Evolutionary conservation across 257 asterid species (phyloP).

Genomic region (Solanum pinnatisectum): DNA sequence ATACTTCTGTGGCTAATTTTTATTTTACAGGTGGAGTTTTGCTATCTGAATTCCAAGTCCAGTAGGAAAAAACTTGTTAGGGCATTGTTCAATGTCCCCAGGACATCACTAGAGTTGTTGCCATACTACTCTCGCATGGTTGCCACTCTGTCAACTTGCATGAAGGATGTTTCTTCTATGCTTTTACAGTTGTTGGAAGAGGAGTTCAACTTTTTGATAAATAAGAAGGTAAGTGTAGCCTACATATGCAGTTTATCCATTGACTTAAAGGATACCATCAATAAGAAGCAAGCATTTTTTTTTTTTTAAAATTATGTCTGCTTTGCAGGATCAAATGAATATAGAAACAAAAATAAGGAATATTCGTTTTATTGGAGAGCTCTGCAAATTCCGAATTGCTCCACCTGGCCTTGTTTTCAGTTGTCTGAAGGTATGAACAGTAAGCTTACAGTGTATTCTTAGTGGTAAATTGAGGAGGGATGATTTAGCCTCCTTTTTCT

Average conservation of each 20-base stretch:
- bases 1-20: conserved; percentile 19
- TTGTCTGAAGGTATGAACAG: conserved; percentile 71
- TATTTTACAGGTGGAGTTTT: conserved; percentile 77
- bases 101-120: conserved; percentile 90
- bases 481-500: not conserved
- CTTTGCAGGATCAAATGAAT: conserved; percentile 94
- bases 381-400: conserved; percentile 94
- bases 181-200: conserved; percentile 92
- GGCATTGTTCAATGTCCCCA: conserved; percentile 92
- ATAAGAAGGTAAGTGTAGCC: conserved; percentile 67
- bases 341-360: conserved; percentile 95
- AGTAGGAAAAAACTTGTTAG: conserved; percentile 92
- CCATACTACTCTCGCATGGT: conserved; percentile 98
- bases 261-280: not conserved
- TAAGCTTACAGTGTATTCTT: not conserved
- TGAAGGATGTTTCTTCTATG: conserved; percentile 90
- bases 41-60: conserved; percentile 95
- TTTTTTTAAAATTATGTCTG: not conserved
- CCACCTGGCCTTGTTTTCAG: conserved; percentile 80
- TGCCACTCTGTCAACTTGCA: conserved; percentile 88
- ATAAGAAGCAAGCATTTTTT: not conserved
- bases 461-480: not conserved
- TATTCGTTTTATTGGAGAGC: conserved; percentile 95
- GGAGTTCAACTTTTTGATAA: conserved; percentile 76
- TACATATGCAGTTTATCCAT: not conserved